Percentiles rank a stretch among this genome's conserved stretches.
phyloP scores from a whole-genome alignment of 2,329 filamentous ascomycete genomes.

The Fusarium newnesense region DNA sequence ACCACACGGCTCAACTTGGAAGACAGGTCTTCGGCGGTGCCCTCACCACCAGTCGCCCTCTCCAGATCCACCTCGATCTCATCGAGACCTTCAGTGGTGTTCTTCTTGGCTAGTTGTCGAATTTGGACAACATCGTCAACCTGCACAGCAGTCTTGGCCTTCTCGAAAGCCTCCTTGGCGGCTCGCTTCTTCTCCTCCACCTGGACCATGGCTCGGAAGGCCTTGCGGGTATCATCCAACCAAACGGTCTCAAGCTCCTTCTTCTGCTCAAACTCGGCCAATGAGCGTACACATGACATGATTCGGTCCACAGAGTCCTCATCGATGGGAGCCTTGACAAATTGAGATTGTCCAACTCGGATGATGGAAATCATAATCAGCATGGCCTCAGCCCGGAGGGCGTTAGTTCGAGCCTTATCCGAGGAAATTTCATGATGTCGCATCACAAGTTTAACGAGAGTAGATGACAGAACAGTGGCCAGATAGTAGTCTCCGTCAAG shows the following conservation, averaged over 20 bases:
- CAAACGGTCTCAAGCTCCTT: conserved; percentile 94
- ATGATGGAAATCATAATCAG: conserved; percentile 99
- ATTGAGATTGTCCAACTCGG: conserved; percentile 97
- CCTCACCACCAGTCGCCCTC: conserved; percentile 92
- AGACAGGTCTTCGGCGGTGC: conserved; percentile 82
- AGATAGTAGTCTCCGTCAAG: conserved; percentile 98
- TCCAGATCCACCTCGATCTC: conserved; percentile 91
- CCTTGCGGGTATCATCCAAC: conserved; percentile 92
- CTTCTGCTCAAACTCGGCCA: conserved; percentile 89
- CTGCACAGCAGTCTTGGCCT: conserved; percentile 92
- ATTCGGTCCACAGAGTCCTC: conserved; percentile 98
- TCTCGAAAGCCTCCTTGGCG: conserved; percentile 92
- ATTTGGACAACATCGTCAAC: conserved; percentile 96
- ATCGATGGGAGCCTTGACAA: conserved; percentile 96
- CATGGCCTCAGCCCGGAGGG: conserved; percentile 96
- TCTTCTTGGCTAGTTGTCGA: conserved; percentile 93
- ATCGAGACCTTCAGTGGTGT: conserved; percentile 81
- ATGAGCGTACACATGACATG: conserved; percentile 94
- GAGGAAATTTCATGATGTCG: conserved; percentile 92
- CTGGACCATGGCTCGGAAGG: conserved; percentile 96
- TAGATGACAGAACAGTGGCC: conserved; percentile 93
- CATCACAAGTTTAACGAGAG: conserved; percentile 97
- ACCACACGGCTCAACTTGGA: conserved; percentile 97
- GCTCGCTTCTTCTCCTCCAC: conserved; percentile 97
- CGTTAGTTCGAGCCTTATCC: conserved; percentile 88